Conservation (phyloP, 1,139 yeast species). For the Trichomonascaceae sp. region DNA sequence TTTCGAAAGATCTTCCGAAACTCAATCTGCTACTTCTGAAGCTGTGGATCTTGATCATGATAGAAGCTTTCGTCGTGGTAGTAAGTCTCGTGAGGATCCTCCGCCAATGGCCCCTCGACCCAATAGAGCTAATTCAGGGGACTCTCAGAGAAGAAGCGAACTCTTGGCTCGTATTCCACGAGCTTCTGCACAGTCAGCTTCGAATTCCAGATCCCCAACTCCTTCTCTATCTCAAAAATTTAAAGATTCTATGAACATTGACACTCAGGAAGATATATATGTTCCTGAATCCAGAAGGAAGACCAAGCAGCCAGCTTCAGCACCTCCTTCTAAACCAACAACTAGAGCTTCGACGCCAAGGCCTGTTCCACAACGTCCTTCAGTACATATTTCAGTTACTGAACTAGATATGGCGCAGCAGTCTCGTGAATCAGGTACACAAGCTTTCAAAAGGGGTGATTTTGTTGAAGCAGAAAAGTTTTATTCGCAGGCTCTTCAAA, state of each 20-base stretch:
- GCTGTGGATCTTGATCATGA: background rate
- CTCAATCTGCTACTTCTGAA: background rate
- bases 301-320: too few species aligned
- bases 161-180: slow-evolving; percentile 3
- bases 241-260: slow-evolving; percentile 15
- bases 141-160: background rate
- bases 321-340: slow-evolving; percentile 18
- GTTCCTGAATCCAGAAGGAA: slow-evolving; percentile 25
- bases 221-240: slow-evolving; percentile 14
- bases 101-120: background rate
- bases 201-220: slow-evolving; percentile 2
- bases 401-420: slow-evolving; percentile 48
- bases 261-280: slow-evolving; percentile 22
- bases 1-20: background rate
- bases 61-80: background rate
- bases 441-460: slow-evolving; percentile 73
- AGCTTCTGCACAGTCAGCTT: background rate
- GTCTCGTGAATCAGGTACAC: slow-evolving; percentile 55
- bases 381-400: slow-evolving; percentile 28
- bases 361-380: slow-evolving; percentile 23
- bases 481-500: slow-evolving; percentile 55
- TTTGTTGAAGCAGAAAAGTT: slow-evolving; percentile 58
- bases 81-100: background rate
- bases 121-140: background rate
- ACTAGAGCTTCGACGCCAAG: slow-evolving; percentile 19